Evolutionary conservation across 805 yeast genomes (phyloP), one percentile per base, ranked within the genome.

Genomic region (Kodamaea laetipori): DNA sequence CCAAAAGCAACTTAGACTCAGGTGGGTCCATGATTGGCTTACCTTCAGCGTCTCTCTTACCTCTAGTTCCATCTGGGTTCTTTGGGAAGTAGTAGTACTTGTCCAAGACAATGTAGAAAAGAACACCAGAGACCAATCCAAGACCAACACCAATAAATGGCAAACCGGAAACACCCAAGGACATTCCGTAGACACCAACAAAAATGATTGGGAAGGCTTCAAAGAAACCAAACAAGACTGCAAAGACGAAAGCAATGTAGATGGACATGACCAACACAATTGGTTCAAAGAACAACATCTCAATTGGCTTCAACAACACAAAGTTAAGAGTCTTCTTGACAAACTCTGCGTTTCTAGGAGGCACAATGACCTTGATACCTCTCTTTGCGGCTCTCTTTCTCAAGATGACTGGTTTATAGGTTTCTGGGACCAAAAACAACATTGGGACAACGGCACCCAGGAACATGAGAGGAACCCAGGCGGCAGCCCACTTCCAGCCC

Each of bases 201-300:
- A 84, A 85, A 48, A 85, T 84, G 40, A 84, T 78, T 6, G 90
- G 90, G 64, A 72, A 84, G 3, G 90, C 90, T 61, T 84, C 90
- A 55, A 85, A 85, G 71, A 84, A 85, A 0, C 89, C 90, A 52
- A 84, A 85, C 42, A 85, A 65, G 2, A 85, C 89, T 1, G 90
- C 89, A 65, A 84, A 84, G 40, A 85, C 77, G 56, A 85, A 84
- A 0, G 90, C 85, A 46, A 82, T 77, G 60, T 85, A 85, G 40
- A 84, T 62, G 23, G 88, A 80, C 57, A 84, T 80, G 15, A 81
- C 78, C 38, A 80, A 51, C 28, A 86, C 90, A 52, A 86, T 86
- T 43, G 94, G 94, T 53, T 86, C 95, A 26, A 76, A 75, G 26
- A 79, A 54, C 41, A 86, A 70, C 90, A 86, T 82, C 55, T 80